Conservation (phyloP, 805 yeast species). For the Kuraishia capsulata region DNA sequence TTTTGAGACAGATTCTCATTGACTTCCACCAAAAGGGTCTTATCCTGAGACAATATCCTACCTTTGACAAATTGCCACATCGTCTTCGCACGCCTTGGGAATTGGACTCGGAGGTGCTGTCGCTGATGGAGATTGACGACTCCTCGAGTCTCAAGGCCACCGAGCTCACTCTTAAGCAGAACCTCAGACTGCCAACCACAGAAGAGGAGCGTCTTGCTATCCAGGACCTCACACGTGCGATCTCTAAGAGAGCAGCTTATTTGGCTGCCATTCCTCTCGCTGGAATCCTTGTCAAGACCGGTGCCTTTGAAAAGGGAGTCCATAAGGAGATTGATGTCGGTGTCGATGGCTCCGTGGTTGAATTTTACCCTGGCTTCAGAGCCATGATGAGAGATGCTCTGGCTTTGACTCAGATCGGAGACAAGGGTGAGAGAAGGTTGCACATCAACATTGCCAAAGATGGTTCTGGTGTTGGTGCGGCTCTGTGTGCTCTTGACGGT, state of each 20-base stretch:
- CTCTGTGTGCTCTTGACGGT: constrained; percentile 58
- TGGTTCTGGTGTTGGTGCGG: constrained; percentile 97
- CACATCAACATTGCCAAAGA: constrained; percentile 82
- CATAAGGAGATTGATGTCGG: constrained; percentile 86
- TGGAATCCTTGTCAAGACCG: constrained; percentile 61
- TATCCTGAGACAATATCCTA: constrained; percentile 45
- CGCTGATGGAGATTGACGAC: constrained; percentile 79
- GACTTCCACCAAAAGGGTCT: constrained; percentile 56
- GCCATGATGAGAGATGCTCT: constrained; percentile 74
- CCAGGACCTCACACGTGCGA: constrained; percentile 65
- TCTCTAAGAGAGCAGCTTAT: constrained; percentile 83
- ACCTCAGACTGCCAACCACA: constrained; percentile 61
- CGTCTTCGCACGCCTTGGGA: constrained; percentile 70
- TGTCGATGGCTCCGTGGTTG: constrained; percentile 92
- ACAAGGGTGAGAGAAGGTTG: constrained; percentile 66
- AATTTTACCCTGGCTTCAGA: constrained; percentile 86
- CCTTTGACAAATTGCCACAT: constrained; percentile 40
- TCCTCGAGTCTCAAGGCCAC: constrained; percentile 65
- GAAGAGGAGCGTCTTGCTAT: constrained; percentile 65
- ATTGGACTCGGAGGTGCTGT: constrained; percentile 74
- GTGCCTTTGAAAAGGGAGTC: constrained; percentile 45
- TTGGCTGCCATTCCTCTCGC: constrained; percentile 86
- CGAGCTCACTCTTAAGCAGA: constrained; percentile 55
- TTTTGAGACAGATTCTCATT: constrained; percentile 62
- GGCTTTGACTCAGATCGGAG: constrained; percentile 57